These are phyloP conservation scores for Syzygium oleosum DNA, from an alignment of 345 rosid genomes.

Conservation along the genomic window DNA sequence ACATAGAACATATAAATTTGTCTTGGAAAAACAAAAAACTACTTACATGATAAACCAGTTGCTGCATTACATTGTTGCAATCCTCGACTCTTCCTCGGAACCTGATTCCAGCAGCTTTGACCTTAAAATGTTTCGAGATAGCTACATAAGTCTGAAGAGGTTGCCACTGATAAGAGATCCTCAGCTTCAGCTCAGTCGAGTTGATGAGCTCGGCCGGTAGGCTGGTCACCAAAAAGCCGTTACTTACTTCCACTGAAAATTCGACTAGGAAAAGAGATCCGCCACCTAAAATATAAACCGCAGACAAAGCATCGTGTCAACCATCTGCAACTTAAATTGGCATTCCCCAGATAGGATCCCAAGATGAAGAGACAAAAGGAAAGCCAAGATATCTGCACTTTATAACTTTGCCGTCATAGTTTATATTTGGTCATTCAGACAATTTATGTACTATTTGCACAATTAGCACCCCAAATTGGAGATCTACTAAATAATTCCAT, in stretches of 20 bases:
- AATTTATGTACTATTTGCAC: neutral
- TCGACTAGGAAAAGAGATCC: constrained; percentile 41
- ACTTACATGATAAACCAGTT: constrained; percentile 52
- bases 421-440: neutral
- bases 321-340: neutral
- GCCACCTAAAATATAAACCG: constrained; percentile 29
- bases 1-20: neutral
- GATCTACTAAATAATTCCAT: neutral
- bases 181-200: constrained; percentile 72
- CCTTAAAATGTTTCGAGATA: constrained; percentile 62
- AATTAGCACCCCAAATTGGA: neutral
- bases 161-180: constrained; percentile 58
- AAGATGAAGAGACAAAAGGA: neutral
- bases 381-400: neutral
- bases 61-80: constrained; percentile 67
- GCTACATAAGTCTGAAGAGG: constrained; percentile 81
- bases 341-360: neutral
- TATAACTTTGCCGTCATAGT: neutral
- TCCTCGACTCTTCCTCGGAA: constrained; percentile 62
- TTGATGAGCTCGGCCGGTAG: constrained; percentile 62
- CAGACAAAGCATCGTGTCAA: neutral
- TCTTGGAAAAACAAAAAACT: neutral
- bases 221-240: constrained; percentile 53
- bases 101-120: constrained; percentile 72
- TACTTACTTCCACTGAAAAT: constrained; percentile 72